phyloP scores from a whole-genome alignment of 345 rosid genomes.

The Durio zibethinus region DNA sequence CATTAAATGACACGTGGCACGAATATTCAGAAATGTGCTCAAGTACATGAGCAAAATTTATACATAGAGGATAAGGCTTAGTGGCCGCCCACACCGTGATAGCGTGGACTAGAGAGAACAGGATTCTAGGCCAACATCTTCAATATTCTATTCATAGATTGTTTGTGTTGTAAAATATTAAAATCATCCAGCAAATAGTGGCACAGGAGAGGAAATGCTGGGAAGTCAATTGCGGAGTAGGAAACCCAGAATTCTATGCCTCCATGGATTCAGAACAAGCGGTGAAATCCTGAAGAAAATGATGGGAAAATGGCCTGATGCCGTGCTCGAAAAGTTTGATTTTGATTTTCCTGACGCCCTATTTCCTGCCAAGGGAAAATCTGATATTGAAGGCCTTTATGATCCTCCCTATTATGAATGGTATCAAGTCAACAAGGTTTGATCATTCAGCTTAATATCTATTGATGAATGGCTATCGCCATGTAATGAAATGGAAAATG shows the following conservation, averaged over 20 bases:
- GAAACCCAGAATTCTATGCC: constrained; percentile 44
- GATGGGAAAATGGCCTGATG: constrained; percentile 36
- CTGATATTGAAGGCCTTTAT: constrained; percentile 38
- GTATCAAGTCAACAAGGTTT: constrained; percentile 43
- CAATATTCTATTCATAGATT: neutral
- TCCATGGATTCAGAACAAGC: constrained; percentile 56
- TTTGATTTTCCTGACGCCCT: constrained; percentile 46
- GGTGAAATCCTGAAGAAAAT: constrained; percentile 39
- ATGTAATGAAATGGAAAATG: neutral
- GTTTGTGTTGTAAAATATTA: neutral
- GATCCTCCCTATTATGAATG: constrained; percentile 61
- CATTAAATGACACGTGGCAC: too few species aligned
- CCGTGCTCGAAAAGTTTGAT: constrained; percentile 36
- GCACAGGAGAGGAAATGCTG: neutral
- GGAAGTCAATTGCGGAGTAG: constrained; percentile 8
- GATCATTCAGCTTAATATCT: neutral
- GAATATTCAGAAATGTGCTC: too few species aligned
- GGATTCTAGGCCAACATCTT: neutral
- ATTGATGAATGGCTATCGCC: neutral
- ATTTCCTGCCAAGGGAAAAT: constrained; percentile 38
- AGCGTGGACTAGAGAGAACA: neutral
- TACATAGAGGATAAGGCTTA: too few species aligned
- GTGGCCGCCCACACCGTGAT: neutral
- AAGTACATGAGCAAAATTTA: too few species aligned
- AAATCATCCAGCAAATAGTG: neutral